phyloP scores from a whole-genome alignment of 164 flowering plant genomes.

The Sextonia rubra region DNA sequence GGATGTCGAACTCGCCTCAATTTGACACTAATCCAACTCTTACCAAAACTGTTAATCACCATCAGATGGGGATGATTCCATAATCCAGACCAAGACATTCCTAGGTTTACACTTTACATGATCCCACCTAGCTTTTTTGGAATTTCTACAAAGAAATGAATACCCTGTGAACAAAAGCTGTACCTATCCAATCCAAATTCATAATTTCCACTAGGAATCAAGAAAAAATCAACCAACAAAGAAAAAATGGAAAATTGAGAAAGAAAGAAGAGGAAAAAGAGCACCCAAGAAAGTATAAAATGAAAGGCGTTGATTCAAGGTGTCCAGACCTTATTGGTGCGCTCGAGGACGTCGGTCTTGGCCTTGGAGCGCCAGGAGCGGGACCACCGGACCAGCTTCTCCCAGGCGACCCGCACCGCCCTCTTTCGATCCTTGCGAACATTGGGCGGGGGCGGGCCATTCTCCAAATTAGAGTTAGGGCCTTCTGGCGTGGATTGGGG shows the following conservation, averaged over 20 bases:
- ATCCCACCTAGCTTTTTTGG: too few relatives aligned
- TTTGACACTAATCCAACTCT: too few relatives aligned
- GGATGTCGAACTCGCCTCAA: too few relatives aligned
- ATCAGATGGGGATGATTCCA: too few relatives aligned
- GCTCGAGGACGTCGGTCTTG: constrained; percentile 74
- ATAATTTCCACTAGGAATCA: not conserved
- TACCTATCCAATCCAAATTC: not conserved
- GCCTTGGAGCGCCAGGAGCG: constrained; percentile 80
- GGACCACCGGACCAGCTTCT: constrained; percentile 94
- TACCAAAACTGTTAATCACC: too few relatives aligned
- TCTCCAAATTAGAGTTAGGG: constrained; percentile 5
- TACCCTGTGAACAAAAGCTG: too few relatives aligned
- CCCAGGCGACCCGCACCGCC: constrained; percentile 83
- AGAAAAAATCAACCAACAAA: too few relatives aligned
- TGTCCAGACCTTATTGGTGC: constrained; percentile 65
- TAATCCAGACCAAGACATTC: too few relatives aligned
- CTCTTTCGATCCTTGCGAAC: constrained; percentile 47
- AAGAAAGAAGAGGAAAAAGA: too few relatives aligned
- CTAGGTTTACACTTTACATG: too few relatives aligned
- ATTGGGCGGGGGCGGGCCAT: not conserved
- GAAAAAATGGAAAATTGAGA: too few relatives aligned
- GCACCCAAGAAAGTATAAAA: not conserved
- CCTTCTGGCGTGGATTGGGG: constrained; percentile 4
- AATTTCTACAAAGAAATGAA: too few relatives aligned
- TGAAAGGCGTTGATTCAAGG: not conserved